Conservation (phyloP, 768 basidiomycete species). For the Porpolomopsis calyptriformis region DNA sequence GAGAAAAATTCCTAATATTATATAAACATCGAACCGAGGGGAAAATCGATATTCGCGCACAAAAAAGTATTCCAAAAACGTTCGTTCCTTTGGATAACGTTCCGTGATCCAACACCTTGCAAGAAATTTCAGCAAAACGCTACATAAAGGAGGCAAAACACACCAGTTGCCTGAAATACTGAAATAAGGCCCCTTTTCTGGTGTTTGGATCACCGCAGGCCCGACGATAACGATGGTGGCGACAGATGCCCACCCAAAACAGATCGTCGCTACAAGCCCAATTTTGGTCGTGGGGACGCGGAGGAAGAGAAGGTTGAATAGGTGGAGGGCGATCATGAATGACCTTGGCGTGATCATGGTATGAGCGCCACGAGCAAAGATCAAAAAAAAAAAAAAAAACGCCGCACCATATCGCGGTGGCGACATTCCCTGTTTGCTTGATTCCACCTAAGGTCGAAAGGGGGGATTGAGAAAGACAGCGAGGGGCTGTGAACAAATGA, state of each 20-base stretch:
- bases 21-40: neutral
- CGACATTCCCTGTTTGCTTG: conserved; percentile 35
- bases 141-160: conserved; percentile 1
- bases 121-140: neutral
- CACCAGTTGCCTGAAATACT: conserved; percentile 36
- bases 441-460: conserved; percentile 18
- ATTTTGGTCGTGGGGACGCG: conserved; percentile 16
- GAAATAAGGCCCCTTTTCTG: conserved; percentile 30
- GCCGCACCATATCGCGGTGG: conserved; percentile 25
- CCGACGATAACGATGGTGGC: conserved; percentile 26
- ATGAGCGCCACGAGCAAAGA: neutral
- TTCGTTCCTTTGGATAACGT: conserved; percentile 28
- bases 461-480: neutral
- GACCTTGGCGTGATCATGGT: conserved; percentile 20
- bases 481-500: neutral
- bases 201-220: conserved; percentile 24
- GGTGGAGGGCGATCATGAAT: conserved; percentile 15
- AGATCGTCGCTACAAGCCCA: conserved; percentile 19
- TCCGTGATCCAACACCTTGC: conserved; percentile 33
- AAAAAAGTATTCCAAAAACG: conserved; percentile 34
- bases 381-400: neutral
- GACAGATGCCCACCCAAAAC: conserved; percentile 27
- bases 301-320: conserved; percentile 30
- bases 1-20: conserved; percentile 18
- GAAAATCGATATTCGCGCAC: conserved; percentile 18